Evolutionary conservation across 2,329 filamentous ascomycete species (phyloP), one percentile per base, ranked within the genome.

Genomic region (Ophiosphaerella narmari): DNA sequence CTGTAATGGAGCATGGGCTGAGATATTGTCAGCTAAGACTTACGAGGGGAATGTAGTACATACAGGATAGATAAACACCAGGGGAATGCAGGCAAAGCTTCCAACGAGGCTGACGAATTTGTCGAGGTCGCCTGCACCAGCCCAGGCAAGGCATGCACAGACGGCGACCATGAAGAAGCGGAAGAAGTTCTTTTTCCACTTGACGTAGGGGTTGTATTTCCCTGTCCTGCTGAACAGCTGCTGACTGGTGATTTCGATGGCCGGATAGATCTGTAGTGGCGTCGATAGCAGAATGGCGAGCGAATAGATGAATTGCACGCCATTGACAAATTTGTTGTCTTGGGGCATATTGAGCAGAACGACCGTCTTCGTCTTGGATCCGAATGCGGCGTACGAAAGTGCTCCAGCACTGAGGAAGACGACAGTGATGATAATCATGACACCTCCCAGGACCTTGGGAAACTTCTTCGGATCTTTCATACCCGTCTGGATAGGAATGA

Each of bases 161-260:
- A 94, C 75, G 66, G 90, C 84, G 43, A 97, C 94, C 55, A 97
- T 85, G 68, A 93, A 87, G 80, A 97, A 99, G 46, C 94, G 88
- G 79, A 96, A 99, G 31, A 88, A 79, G 64, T 99, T 99, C 85
- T 99, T 99, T 81, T 97, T 90, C 94, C 94, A 99, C 79, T 99
- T 99, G 80, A 99, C 96, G 70, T 90, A 94, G 0, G 91, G 92
- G 70, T 97, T 97, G 77, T 97, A 96, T 76, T 99, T 99, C 63
- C 94, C 92, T 55, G 91, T 96, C 68, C 89, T 83, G 21, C 90
- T 96, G 74, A 97, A 99, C 6, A 97, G 81, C 60, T 91, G 91
- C 63, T 96, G 96, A 75, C 96, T 92, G 31, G 90, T 91, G 67
- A 99, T 99, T 68, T 93, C 89, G 66, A 99, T 97, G 37, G 94